These are phyloP conservation scores for Stenogyne calaminthoides DNA, from an alignment of 305 asterid genomes.

Conservation along the genomic window DNA sequence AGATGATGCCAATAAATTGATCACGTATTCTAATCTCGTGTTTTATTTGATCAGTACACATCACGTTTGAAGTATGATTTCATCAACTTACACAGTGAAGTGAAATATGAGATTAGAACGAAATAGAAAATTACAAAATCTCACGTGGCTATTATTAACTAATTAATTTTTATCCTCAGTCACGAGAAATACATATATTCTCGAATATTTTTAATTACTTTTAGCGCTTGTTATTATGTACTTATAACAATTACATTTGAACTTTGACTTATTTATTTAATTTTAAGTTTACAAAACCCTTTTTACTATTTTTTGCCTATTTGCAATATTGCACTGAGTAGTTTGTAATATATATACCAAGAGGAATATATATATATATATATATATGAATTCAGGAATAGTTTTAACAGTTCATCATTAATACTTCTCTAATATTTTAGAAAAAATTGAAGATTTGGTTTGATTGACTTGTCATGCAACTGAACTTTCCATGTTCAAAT, in stretches of 20 bases:
- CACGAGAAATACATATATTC: background rate
- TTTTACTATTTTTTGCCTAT: background rate
- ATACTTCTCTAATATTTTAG: background rate
- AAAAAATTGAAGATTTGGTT: background rate
- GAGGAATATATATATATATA: background rate
- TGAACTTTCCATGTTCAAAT: background rate
- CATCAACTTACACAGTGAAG: background rate
- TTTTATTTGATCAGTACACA: background rate
- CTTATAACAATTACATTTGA: background rate
- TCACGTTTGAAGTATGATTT: background rate
- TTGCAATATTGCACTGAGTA: background rate
- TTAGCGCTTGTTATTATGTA: background rate
- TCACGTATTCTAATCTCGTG: no score
- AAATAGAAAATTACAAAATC: background rate
- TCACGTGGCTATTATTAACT: no score
- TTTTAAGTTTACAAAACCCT: background rate
- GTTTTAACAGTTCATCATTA: no score
- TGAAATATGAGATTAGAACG: background rate
- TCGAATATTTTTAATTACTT: background rate
- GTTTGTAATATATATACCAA: background rate
- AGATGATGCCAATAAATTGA: conserved; percentile 7
- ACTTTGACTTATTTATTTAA: background rate
- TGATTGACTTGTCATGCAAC: conserved; percentile 10
- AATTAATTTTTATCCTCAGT: background rate
- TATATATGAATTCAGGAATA: no score